Conservation (phyloP, 495 filamentous ascomycete genomes). For the Aspergillus affinis region DNA sequence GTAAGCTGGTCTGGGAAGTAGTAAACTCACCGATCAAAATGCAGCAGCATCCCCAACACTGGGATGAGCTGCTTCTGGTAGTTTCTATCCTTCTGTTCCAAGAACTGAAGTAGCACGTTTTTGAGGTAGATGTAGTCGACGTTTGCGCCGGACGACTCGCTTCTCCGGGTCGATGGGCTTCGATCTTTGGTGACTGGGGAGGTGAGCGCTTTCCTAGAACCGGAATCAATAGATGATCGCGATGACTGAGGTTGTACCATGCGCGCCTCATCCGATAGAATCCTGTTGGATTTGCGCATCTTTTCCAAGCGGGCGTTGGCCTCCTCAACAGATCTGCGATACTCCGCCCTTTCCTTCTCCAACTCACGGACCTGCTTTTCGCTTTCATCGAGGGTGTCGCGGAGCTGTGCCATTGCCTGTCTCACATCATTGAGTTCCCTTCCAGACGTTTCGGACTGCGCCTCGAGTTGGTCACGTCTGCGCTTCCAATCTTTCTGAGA, state of each 20-base stretch:
- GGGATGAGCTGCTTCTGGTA: constrained; percentile 88
- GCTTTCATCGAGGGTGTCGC: constrained; percentile 78
- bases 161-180: constrained; percentile 39
- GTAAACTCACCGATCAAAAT: constrained; percentile 82
- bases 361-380: constrained; percentile 79
- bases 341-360: constrained; percentile 76
- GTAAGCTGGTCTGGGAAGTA: not conserved
- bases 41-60: constrained; percentile 84
- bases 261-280: constrained; percentile 42
- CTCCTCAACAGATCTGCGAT: constrained; percentile 76
- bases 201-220: constrained; percentile 38
- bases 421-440: constrained; percentile 74
- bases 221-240: constrained; percentile 67
- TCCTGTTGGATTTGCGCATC: constrained; percentile 69
- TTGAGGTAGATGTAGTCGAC: constrained; percentile 89
- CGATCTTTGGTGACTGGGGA: constrained; percentile 42
- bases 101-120: constrained; percentile 90
- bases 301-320: constrained; percentile 74
- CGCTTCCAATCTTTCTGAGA: constrained; percentile 71
- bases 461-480: constrained; percentile 72
- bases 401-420: constrained; percentile 73
- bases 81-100: constrained; percentile 92
- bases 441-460: constrained; percentile 60
- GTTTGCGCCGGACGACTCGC: constrained; percentile 38
- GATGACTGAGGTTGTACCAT: constrained; percentile 51